A percentile compares a stretch with the other conserved stretches of the same genome.
Conservation (phyloP, 2,329 filamentous ascomycete genomes). For the Stagonosporopsis rhizophila region DNA sequence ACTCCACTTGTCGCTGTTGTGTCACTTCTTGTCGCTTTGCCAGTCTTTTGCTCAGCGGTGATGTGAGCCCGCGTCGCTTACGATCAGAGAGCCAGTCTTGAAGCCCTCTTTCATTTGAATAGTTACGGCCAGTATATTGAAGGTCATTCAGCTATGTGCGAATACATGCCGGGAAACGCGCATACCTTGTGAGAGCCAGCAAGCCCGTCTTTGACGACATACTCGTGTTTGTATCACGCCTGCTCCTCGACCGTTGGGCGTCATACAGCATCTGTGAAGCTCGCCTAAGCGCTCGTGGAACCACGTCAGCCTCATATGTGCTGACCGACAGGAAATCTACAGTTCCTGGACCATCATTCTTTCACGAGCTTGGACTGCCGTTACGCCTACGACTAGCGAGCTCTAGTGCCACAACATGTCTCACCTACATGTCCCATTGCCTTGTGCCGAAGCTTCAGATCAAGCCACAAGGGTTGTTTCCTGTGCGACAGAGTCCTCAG, state of each 20-base stretch:
- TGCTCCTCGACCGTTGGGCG: not conserved
- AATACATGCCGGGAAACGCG: not conserved
- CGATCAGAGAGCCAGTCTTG: not conserved
- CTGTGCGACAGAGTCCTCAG: not conserved
- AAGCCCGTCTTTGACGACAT: not conserved
- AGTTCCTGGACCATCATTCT: conserved; percentile 2
- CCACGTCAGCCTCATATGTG: conserved; percentile 9
- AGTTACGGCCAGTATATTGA: not conserved
- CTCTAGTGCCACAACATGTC: conserved; percentile 3
- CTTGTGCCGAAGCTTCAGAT: not conserved
- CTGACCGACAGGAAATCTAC: not conserved
- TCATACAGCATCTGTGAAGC: conserved; percentile 5
- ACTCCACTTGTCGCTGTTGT: not conserved
- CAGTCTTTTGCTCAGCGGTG: too few species aligned
- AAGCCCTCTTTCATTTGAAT: not conserved
- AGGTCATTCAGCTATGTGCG: not conserved
- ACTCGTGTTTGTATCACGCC: not conserved
- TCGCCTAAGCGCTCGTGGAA: conserved; percentile 1
- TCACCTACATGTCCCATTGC: not conserved
- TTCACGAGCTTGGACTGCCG: not conserved
- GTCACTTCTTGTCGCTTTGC: not conserved
- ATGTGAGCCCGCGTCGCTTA: not conserved
- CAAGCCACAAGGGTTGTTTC: not conserved
- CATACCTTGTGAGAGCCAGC: not conserved
- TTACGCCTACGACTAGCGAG: not conserved